A percentile compares a stretch with the other conserved stretches of the same genome.
These are phyloP conservation scores for Coelastrella sp. DNA, from an alignment of 139 green algal species.

Conservation along the genomic window DNA sequence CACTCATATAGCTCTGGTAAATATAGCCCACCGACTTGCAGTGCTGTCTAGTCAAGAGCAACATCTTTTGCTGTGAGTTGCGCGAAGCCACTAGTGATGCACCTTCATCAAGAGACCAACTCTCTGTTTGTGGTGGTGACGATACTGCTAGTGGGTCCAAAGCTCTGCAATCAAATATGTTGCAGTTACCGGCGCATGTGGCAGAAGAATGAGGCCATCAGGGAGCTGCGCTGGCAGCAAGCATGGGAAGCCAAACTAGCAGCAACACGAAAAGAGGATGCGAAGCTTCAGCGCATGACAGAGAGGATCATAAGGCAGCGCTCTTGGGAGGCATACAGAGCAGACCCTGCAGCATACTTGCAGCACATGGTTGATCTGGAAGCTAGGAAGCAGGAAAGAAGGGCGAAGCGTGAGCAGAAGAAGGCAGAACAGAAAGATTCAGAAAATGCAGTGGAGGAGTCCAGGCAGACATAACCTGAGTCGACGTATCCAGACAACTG, in stretches of 20 bases:
- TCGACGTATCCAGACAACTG: not conserved
- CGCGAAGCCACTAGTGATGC: too few species aligned
- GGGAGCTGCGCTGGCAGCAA: slow-evolving; percentile 21
- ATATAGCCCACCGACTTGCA: not conserved
- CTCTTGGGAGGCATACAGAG: slow-evolving; percentile 16
- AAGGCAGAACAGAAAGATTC: not conserved
- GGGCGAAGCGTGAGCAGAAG: not conserved
- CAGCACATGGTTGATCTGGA: not conserved
- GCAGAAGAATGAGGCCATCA: slow-evolving; percentile 31
- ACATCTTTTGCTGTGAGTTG: too few species aligned
- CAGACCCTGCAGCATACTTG: not conserved
- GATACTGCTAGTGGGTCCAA: too few species aligned
- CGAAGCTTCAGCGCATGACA: not conserved
- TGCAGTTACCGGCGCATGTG: slow-evolving; percentile 29
- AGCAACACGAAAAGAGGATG: not conserved
- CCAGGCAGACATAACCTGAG: not conserved
- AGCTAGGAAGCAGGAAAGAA: not conserved
- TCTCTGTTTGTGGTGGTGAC: too few species aligned
- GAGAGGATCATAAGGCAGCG: slow-evolving; percentile 25
- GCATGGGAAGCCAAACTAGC: slow-evolving; percentile 11
- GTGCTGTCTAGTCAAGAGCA: not conserved
- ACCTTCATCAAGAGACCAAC: too few species aligned
- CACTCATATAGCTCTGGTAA: not conserved
- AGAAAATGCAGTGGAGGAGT: not conserved
- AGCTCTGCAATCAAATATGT: too few species aligned